Conservation (phyloP, 176 grass and related monocot genomes). For the Cenchrus americanus region DNA sequence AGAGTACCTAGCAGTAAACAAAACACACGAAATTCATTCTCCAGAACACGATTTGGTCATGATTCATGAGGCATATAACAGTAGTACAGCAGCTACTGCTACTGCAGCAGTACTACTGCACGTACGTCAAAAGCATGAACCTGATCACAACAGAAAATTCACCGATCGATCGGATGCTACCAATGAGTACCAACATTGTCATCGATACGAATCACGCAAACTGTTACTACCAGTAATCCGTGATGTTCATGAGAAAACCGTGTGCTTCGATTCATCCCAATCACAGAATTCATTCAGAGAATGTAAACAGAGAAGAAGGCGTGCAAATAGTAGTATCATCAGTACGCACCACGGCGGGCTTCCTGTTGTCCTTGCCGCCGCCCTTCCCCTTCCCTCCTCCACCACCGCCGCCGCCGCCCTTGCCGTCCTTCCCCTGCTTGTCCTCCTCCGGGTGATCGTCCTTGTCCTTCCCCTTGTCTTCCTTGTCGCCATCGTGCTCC, state of each 20-base stretch:
- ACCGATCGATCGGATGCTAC: neutral
- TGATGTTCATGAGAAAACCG: neutral
- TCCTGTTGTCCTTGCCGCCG: slow-evolving; percentile 49
- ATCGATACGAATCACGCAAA: neutral
- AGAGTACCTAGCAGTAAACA: neutral
- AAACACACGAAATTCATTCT: neutral
- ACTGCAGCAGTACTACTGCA: neutral
- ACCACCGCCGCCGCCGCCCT: neutral
- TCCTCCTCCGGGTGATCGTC: neutral
- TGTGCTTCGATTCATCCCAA: neutral
- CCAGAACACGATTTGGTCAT: neutral
- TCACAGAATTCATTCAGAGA: neutral
- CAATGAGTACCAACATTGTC: neutral
- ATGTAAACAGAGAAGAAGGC: neutral
- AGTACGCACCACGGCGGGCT: slow-evolving; percentile 23
- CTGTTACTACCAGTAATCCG: neutral
- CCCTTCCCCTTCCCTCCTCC: slow-evolving; percentile 36
- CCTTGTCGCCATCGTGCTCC: neutral
- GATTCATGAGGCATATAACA: neutral
- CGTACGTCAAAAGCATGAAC: neutral
- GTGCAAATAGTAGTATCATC: neutral
- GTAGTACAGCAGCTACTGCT: too few species aligned
- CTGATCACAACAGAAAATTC: neutral
- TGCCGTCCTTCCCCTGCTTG: neutral
- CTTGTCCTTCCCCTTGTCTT: neutral